A percentile compares a stretch with the other conserved stretches of the same genome.
Evolutionary conservation across 768 basidiomycete genomes (phyloP).

Genomic region (Hypholoma fasciculare): DNA sequence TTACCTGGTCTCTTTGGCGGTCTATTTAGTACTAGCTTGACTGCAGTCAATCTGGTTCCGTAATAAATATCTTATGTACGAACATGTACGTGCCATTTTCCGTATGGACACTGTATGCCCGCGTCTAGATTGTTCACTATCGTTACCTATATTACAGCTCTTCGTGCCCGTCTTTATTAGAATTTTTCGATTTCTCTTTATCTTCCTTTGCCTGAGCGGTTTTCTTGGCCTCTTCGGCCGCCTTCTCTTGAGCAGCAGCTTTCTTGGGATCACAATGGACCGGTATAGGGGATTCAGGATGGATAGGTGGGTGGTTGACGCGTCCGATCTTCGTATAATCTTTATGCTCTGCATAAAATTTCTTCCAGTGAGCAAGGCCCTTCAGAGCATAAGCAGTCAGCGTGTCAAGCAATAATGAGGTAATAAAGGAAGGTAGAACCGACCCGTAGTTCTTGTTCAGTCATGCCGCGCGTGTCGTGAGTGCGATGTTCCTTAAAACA

Average conservation of each 20-base stretch:
- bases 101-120: neutral
- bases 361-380: conserved; percentile 87
- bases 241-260: conserved; percentile 30
- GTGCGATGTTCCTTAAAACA: conserved; percentile 92
- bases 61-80: neutral
- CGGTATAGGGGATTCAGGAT: conserved; percentile 73
- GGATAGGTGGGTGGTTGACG: conserved; percentile 75
- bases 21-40: neutral
- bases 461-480: conserved; percentile 85
- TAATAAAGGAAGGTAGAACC: conserved; percentile 21
- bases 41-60: neutral
- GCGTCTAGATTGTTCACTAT: conserved; percentile 3
- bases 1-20: neutral
- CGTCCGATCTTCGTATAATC: conserved; percentile 77
- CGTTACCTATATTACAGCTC: conserved; percentile 28
- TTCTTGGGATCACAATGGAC: conserved; percentile 74
- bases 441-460: conserved; percentile 69
- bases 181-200: conserved; percentile 18
- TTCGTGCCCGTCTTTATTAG: conserved; percentile 25
- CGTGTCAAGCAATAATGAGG: neutral
- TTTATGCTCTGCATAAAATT: conserved; percentile 82
- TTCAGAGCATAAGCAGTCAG: conserved; percentile 27
- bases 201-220: conserved; percentile 18
- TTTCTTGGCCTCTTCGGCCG: conserved; percentile 27
- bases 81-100: too few species aligned